Percentiles rank a stretch among this genome's conserved stretches.
Conservation (phyloP, 2,329 filamentous ascomycete genomes). For the Penicillium rolfsii region DNA sequence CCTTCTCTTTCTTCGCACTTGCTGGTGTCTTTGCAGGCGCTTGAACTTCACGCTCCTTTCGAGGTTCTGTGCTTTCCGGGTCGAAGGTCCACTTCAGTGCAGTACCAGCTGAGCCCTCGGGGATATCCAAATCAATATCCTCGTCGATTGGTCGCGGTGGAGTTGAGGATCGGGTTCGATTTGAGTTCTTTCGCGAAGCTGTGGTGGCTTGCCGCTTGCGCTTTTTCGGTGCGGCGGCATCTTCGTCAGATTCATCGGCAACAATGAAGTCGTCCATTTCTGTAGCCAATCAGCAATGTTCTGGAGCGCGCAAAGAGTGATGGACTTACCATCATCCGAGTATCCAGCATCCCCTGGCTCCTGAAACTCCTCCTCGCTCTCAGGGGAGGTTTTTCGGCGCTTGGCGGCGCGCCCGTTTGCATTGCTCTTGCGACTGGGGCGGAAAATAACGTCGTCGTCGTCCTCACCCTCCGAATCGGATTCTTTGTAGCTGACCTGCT, state of each 20-base stretch:
- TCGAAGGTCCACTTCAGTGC: conserved; percentile 82
- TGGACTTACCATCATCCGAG: conserved; percentile 54
- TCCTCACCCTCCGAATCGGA: conserved; percentile 72
- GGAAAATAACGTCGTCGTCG: conserved; percentile 74
- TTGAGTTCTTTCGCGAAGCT: conserved; percentile 41
- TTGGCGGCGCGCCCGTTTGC: conserved; percentile 56
- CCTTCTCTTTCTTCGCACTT: conserved; percentile 62
- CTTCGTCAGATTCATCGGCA: conserved; percentile 80
- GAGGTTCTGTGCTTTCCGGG: conserved; percentile 59
- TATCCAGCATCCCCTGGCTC: conserved; percentile 56
- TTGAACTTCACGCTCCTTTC: conserved; percentile 52
- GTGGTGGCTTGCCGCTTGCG: conserved; percentile 65
- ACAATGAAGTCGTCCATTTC: conserved; percentile 89
- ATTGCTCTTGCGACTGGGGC: conserved; percentile 53
- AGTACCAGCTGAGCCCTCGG: conserved; percentile 65
- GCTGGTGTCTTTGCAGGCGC: conserved; percentile 39
- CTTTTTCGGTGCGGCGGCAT: conserved; percentile 66
- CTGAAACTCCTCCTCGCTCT: conserved; percentile 71
- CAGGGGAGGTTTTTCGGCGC: conserved; percentile 64
- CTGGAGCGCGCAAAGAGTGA: conserved; percentile 7
- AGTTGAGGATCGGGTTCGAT: conserved; percentile 43
- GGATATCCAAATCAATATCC: conserved; percentile 59
- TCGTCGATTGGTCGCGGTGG: conserved; percentile 58
- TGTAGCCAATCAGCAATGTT: conserved; percentile 36
- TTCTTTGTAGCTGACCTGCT: conserved; percentile 72